Percentiles rank a stretch among this genome's conserved stretches.
phyloP scores from a whole-genome alignment of 306 rosid species.

The Prunus fruticosa region DNA sequence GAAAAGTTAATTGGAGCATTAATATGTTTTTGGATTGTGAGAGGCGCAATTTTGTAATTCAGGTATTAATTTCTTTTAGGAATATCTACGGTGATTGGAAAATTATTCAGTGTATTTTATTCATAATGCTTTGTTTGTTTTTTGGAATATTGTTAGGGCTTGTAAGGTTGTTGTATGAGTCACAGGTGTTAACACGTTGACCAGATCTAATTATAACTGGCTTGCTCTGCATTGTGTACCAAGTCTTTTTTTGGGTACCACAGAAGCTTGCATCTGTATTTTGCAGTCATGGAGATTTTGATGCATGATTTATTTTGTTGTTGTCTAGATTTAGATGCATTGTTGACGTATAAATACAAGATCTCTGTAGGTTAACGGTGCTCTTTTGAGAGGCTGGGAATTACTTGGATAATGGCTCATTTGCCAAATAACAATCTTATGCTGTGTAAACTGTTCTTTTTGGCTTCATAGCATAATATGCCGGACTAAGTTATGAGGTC shows the following conservation, averaged over 20 bases:
- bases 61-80: constrained; percentile 45
- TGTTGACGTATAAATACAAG: neutral
- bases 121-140: neutral
- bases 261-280: neutral
- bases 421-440: neutral
- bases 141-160: neutral
- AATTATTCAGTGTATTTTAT: neutral
- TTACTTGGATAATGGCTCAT: neutral
- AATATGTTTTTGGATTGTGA: constrained; percentile 93
- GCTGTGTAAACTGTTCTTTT: neutral
- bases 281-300: neutral
- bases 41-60: constrained; percentile 91
- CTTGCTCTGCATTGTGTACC: neutral
- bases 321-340: neutral
- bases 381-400: neutral
- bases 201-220: too few relatives aligned
- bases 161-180: constrained; percentile 5
- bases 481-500: neutral
- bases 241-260: neutral
- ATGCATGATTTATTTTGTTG: neutral
- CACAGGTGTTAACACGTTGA: neutral
- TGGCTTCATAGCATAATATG: neutral
- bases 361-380: neutral
- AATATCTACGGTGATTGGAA: neutral
- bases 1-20: constrained; percentile 68